Evolutionary conservation across 2,329 filamentous ascomycete genomes (phyloP).

Genomic region (Apiospora marii): DNA sequence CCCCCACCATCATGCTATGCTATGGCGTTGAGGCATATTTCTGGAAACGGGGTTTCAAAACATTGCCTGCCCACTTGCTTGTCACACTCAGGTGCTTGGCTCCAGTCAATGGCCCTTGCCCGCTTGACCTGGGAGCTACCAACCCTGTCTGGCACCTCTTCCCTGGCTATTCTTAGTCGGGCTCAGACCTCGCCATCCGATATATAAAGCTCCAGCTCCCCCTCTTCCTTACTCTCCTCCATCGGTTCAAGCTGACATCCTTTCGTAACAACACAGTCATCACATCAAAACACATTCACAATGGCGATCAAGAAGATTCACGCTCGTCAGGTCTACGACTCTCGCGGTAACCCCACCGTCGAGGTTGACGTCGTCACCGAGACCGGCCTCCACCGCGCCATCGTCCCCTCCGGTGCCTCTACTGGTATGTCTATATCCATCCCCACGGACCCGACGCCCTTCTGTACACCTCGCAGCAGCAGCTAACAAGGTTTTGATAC

Average conservation of each 20-base stretch:
- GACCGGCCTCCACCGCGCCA: slow-evolving; percentile 95
- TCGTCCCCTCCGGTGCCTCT: slow-evolving; percentile 95
- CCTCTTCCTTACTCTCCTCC: not conserved
- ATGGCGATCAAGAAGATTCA: slow-evolving; percentile 94
- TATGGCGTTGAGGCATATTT: slow-evolving; percentile 23
- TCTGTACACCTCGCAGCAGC: slow-evolving; percentile 26
- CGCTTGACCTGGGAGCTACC: not conserved
- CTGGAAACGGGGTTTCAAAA: slow-evolving; percentile 22
- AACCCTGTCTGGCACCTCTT: not conserved
- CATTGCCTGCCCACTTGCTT: slow-evolving; percentile 13
- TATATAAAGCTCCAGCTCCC: slow-evolving; percentile 20
- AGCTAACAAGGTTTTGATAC: slow-evolving; percentile 36
- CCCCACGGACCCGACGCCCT: slow-evolving; percentile 27
- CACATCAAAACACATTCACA: slow-evolving; percentile 48
- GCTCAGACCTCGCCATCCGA: slow-evolving; percentile 12
- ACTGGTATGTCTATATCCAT: slow-evolving; percentile 71
- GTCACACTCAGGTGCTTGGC: slow-evolving; percentile 15
- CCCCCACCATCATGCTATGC: slow-evolving; percentile 22
- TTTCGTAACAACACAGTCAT: slow-evolving; percentile 8
- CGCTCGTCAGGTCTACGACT: slow-evolving; percentile 97
- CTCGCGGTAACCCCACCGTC: slow-evolving; percentile 96
- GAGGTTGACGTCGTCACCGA: slow-evolving; percentile 98
- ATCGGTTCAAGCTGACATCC: slow-evolving; percentile 17
- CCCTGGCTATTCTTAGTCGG: slow-evolving; percentile 19
- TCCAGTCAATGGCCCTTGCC: slow-evolving; percentile 2